Conservation (phyloP, 306 rosid genomes). For the Lathyrus tuberosus region DNA sequence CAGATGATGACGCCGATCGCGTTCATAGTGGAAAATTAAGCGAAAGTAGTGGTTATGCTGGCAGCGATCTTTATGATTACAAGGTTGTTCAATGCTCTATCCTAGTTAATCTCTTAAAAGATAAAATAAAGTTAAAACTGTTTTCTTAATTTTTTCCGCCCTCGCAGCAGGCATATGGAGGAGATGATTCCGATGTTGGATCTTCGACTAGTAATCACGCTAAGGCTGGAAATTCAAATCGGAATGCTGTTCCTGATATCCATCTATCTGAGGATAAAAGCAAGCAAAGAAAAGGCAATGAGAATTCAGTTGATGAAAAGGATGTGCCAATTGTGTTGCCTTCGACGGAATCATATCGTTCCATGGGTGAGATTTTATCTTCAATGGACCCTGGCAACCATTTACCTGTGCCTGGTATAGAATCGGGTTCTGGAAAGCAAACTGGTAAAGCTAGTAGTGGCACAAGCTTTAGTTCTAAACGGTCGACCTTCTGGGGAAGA, state of each 20-base stretch:
- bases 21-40: conserved; percentile 92
- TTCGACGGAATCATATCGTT: conserved; percentile 68
- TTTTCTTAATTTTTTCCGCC: conserved; percentile 2
- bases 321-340: conserved; percentile 63
- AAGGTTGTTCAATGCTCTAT: conserved; percentile 59
- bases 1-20: conserved; percentile 90
- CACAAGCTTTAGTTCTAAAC: conserved; percentile 61
- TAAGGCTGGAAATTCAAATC: conserved; percentile 57
- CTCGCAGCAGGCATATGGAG: conserved; percentile 73
- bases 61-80: conserved; percentile 95
- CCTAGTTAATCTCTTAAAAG: conserved; percentile 18
- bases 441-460: conserved; percentile 60
- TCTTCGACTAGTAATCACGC: conserved; percentile 73
- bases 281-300: conserved; percentile 61
- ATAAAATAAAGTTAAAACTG: not conserved
- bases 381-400: conserved; percentile 75
- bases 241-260: conserved; percentile 50
- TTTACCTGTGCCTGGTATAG: conserved; percentile 53
- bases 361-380: conserved; percentile 91
- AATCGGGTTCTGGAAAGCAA: conserved; percentile 68
- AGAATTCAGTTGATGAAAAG: conserved; percentile 54
- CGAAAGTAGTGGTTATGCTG: conserved; percentile 97
- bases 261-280: conserved; percentile 59
- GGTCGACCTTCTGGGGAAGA: conserved; percentile 96
- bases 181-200: conserved; percentile 83